Percentiles rank a stretch among this genome's conserved stretches.
Conservation (phyloP, 192 early-diverging fungal species). For the Coemansia aciculifera region DNA sequence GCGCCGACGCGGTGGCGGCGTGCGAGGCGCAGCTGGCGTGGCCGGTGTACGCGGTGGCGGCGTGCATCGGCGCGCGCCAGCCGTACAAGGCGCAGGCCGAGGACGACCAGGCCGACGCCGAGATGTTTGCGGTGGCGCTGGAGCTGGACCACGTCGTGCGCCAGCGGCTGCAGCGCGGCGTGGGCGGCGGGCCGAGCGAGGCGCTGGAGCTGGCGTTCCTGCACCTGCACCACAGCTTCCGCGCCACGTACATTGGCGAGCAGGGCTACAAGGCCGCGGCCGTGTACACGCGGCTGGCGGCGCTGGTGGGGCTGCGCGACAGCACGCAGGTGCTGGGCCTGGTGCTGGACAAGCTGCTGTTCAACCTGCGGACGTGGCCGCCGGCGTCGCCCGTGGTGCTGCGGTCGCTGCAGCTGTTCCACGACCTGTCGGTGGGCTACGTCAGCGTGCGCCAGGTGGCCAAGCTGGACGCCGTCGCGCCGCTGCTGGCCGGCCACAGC, state of each 20-base stretch:
- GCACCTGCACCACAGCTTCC: conserved; percentile 77
- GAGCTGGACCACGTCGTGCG: conserved; percentile 70
- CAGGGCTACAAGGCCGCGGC: conserved; percentile 59
- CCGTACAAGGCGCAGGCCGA: conserved; percentile 76
- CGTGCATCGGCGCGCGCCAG: conserved; percentile 69
- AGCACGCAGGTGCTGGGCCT: conserved; percentile 45
- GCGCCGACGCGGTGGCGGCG: conserved; percentile 53
- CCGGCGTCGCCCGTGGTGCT: conserved; percentile 58
- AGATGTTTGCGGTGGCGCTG: conserved; percentile 66
- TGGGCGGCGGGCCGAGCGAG: conserved; percentile 57
- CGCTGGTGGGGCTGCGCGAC: conserved; percentile 68
- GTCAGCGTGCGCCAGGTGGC: conserved; percentile 74
- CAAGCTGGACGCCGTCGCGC: conserved; percentile 68
- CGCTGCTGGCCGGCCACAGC: conserved; percentile 72
- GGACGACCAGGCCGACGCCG: conserved; percentile 77
- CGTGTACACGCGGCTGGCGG: conserved; percentile 66
- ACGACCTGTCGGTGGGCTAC: conserved; percentile 77
- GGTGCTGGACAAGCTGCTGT: conserved; percentile 52
- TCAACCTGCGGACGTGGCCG: conserved; percentile 66
- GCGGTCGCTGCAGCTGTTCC: conserved; percentile 70
- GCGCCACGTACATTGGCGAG: conserved; percentile 81
- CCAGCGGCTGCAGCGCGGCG: conserved; percentile 57
- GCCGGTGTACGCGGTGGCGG: conserved; percentile 75
- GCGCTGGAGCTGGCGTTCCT: conserved; percentile 77
- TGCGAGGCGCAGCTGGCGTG: conserved; percentile 73